Evolutionary conservation across 306 rosid species (phyloP), one percentile per base, ranked within the genome.

Genomic region (Quercus dentata): DNA sequence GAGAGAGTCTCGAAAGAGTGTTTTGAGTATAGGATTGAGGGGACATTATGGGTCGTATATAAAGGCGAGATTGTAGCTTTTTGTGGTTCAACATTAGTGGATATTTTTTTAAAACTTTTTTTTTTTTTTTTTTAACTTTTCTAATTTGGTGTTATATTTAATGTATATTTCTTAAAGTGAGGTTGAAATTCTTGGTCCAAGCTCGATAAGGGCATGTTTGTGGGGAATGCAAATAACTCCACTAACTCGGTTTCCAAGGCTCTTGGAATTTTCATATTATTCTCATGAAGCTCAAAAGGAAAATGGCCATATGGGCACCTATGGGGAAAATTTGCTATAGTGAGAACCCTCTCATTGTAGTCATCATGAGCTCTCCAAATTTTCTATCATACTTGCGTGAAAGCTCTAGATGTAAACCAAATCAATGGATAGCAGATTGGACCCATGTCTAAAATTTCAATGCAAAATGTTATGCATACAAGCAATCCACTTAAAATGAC

Each of bases 161-260:
- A 4, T 74, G 35, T 30, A 12, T 28, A 74, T 41, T 23, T 27
- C 56, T 11, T 71, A 85, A 86, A 76, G 85, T 81, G 84, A 76
- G 69, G 89, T 89, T 82, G 90, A 88, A 88, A 79, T 86, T 82
- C 78, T 86, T 85, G 94, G 88, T 83, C 86, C 80, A 87, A 89
- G 79, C 62, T 82, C 80, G 79, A 67, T 78, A 77, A 86, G 89
- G 92, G 94, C 97, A 89, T 89, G 97, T 90, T 92, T 92, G 96
- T 91, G 98, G 97, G 97, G 90, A 94, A 84, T 80, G 91, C 81
- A 69, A 89, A 83, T 83, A 87, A 83, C 78, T 91, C 97, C 97
- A 94, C 98, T 92, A 87, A 87, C 98, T 85, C 97, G 94, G 77
- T 86, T 92, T 83, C 93, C 97, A 72, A 94, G 81, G 97, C 93